Evolutionary conservation across 2,329 filamentous ascomycete genomes (phyloP), one percentile per base, ranked within the genome.

Genomic region (Neopestalotiopsis rosae): DNA sequence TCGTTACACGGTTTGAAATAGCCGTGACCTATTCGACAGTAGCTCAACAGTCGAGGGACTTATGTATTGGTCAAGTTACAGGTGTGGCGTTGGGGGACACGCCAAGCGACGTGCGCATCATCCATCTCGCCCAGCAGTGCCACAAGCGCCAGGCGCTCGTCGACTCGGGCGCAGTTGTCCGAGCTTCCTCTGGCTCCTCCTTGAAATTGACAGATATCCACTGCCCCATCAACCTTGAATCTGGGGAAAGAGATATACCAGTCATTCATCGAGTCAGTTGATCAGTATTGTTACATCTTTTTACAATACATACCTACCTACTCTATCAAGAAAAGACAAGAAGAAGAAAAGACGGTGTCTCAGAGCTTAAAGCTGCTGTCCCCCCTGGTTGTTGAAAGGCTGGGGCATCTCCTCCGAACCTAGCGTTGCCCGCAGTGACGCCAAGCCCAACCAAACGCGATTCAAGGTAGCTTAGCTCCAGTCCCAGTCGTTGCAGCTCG

Each of bases 371-470:
- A 61, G 57, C 57, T 61, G 12, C 20, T 24, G 14, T 12, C 12
- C 24, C 12, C 24, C 12, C 13, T 32, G 30, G 56, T 32, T 62
- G 34, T 24, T 42, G 20, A 13, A 62, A 34, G 30, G 61, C 34
- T 62, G 34, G 61, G 24, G 24, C 14, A 34, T 30, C 6, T 30
- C 20, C 32, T 38, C 30, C 20, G 24, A 42, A 34, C 20, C 34
- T 65, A 59, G 65, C 65, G 52, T 61, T 67, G 65, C 56, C 65
- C 65, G 49, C 65, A 67, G 65, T 67, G 52, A 67, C 62, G 45
- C 45, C 45, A 52, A 65, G 40, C 40, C 62, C 45, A 65, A 38
- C 62, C 40, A 38, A 49, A 38, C 62, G 57, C 57, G 57, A 30
- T 9, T 59, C 24, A 10, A 59, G 57, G 57, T 59, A 34, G 24